Conservation (phyloP, 2,329 filamentous ascomycete species). For the Exophiala sp. region DNA sequence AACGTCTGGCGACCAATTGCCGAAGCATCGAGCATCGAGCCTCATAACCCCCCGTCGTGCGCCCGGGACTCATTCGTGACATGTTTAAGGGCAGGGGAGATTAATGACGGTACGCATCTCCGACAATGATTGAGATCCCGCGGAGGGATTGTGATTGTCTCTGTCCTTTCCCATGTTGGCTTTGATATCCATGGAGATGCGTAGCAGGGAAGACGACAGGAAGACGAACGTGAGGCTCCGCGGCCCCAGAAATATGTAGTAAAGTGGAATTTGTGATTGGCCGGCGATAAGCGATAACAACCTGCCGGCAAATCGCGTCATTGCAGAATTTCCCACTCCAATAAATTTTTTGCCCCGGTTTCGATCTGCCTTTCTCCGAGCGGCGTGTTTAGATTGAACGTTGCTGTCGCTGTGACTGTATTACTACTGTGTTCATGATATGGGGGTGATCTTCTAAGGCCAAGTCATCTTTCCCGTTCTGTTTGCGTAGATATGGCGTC, state of each 20-base stretch:
- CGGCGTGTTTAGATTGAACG: not conserved
- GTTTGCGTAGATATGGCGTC: conserved; percentile 22
- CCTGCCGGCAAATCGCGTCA: conserved; percentile 20
- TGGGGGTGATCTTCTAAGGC: conserved; percentile 8
- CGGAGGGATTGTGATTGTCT: too few species aligned
- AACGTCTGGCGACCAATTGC: too few species aligned
- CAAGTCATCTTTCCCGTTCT: conserved; percentile 5
- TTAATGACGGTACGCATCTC: too few species aligned
- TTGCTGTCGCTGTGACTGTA: conserved; percentile 5
- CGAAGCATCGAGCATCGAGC: too few species aligned
- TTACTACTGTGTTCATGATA: not conserved
- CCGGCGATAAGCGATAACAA: conserved; percentile 23
- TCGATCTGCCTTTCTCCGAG: conserved; percentile 2
- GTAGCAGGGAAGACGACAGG: not conserved
- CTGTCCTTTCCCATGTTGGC: too few species aligned
- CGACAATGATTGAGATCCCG: too few species aligned
- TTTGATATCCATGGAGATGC: too few species aligned
- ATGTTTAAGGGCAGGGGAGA: too few species aligned
- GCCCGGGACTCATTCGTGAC: too few species aligned
- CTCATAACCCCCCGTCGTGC: too few species aligned
- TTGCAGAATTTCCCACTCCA: conserved; percentile 15
- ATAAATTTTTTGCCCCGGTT: not conserved
- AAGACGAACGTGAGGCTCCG: conserved; percentile 9
- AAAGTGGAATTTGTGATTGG: conserved; percentile 1
- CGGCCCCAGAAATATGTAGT: conserved; percentile 12